These are phyloP conservation scores for Russula sp. DNA, from an alignment of 768 basidiomycete genomes.

Conservation along the genomic window DNA sequence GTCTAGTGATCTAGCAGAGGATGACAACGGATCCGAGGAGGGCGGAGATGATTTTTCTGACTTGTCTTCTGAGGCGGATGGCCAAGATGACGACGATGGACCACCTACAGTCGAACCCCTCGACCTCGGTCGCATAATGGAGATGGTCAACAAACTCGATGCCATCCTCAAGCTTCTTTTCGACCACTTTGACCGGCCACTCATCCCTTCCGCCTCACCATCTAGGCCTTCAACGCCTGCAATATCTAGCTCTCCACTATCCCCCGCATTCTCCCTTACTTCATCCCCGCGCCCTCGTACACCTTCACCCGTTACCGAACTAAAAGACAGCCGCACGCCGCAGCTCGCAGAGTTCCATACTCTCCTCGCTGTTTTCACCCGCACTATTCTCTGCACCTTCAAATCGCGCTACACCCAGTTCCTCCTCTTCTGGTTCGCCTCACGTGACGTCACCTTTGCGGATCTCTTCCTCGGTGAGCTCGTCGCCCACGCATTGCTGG, in stretches of 20 bases:
- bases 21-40: slow-evolving; percentile 42
- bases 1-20: slow-evolving; percentile 47
- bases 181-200: slow-evolving; percentile 65
- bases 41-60: slow-evolving; percentile 55
- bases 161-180: slow-evolving; percentile 80
- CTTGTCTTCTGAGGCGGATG: slow-evolving; percentile 64
- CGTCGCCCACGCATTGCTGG: slow-evolving; percentile 82
- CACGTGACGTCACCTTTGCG: slow-evolving; percentile 80
- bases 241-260: slow-evolving; percentile 26
- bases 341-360: slow-evolving; percentile 71
- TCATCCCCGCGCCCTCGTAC: slow-evolving; percentile 9
- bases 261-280: slow-evolving; percentile 13
- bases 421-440: slow-evolving; percentile 92
- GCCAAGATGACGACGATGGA: slow-evolving; percentile 40
- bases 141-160: slow-evolving; percentile 91
- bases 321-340: slow-evolving; percentile 32
- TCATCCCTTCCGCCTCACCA: slow-evolving; percentile 31
- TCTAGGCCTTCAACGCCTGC: slow-evolving; percentile 29
- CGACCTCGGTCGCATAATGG: slow-evolving; percentile 64
- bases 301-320: slow-evolving; percentile 24
- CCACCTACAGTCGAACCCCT: slow-evolving; percentile 39
- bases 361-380: slow-evolving; percentile 89
- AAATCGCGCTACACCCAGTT: slow-evolving; percentile 98
- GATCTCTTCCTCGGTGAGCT: slow-evolving; percentile 94
- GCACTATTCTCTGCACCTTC: slow-evolving; percentile 90